Base-by-base conservation (phyloP, 495 filamentous ascomycete species). In the Trichocladium antarcticum region DNA sequence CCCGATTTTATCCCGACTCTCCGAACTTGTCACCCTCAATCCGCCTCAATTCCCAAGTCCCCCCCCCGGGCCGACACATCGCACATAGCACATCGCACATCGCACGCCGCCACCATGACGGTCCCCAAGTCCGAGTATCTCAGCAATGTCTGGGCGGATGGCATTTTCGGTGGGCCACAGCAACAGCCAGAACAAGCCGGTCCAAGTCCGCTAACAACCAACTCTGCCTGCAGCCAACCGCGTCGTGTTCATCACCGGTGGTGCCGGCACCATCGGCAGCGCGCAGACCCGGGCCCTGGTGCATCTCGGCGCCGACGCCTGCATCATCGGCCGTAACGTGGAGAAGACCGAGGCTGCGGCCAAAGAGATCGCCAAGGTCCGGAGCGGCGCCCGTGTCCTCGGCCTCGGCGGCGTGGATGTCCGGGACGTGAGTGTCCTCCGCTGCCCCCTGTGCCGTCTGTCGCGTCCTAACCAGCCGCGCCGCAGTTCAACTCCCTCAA, bases 211-310 rank as follows among this genome's bases (percentile, higher is more conserved):
- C 5, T 15, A 32, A 3, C 9, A 7, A 22, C 38, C 5, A 38
- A 16, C 10, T 16, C 15, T 12, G 21, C 7, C 20, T 3, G 6
- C 59, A 89, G 85, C 78, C 48, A 82, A 86, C 60, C 92, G 92
- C 62, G 89, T 97, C 16, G 76, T 96, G 54, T 90, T 97, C 72
- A 93, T 93, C 60, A 98, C 92, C 22, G 92, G 92, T 35, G 92
- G 92, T 44, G 87, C 87, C 1, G 92, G 92, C 32, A 83, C 87
- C 12, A 98, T 98, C 56, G 93, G 92, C 67, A 89, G 84, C 56
- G 87, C 83, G 8, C 92, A 96, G 67, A 92, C 95, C 34, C 80
- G 86, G 45, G 92, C 89, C 14, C 65, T 98, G 34, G 86, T 98
- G 14, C 75, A 89, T 45, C 84, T 98, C 28, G 92, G 92, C 48